These are phyloP conservation scores for Monosporascus sp. DNA, from an alignment of 2,329 filamentous ascomycete species.

Conservation along the genomic window DNA sequence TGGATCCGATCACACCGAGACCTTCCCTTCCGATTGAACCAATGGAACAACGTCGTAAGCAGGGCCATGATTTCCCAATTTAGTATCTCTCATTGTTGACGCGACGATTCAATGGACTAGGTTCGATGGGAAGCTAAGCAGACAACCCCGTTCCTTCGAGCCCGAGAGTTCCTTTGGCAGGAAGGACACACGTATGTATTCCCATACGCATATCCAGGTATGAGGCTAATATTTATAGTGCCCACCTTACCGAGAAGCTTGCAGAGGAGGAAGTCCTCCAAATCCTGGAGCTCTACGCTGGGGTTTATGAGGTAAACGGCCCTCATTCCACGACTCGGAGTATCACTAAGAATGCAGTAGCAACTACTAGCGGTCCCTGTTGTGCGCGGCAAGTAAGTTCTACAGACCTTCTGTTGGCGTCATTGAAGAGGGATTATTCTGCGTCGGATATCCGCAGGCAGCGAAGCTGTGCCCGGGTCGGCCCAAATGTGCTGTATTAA, in stretches of 20 bases:
- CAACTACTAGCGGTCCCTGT: constrained; percentile 91
- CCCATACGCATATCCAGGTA: neutral
- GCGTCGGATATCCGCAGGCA: no score
- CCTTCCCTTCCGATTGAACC: constrained; percentile 87
- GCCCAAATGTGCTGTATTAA: no score
- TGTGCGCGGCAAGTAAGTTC: constrained; percentile 61
- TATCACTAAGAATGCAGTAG: constrained; percentile 9
- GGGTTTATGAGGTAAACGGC: constrained; percentile 64
- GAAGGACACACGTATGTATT: constrained; percentile 66
- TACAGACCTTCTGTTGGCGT: constrained; percentile 23
- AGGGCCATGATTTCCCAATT: neutral
- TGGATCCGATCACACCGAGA: constrained; percentile 97
- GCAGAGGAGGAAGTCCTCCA: constrained; percentile 83
- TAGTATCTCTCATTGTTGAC: neutral
- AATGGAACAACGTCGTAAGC: constrained; percentile 78
- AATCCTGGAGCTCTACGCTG: constrained; percentile 89
- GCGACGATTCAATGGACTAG: neutral
- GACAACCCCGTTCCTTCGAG: constrained; percentile 78
- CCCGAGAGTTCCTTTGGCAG: constrained; percentile 96
- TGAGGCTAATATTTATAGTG: constrained; percentile 42
- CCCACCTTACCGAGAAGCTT: constrained; percentile 77
- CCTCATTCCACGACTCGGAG: neutral
- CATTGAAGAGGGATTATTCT: no score
- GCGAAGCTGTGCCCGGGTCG: no score
- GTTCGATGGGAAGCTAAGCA: constrained; percentile 98